Conservation (phyloP, 169 alveolate species). For the Cyclospora cayetanensis region DNA sequence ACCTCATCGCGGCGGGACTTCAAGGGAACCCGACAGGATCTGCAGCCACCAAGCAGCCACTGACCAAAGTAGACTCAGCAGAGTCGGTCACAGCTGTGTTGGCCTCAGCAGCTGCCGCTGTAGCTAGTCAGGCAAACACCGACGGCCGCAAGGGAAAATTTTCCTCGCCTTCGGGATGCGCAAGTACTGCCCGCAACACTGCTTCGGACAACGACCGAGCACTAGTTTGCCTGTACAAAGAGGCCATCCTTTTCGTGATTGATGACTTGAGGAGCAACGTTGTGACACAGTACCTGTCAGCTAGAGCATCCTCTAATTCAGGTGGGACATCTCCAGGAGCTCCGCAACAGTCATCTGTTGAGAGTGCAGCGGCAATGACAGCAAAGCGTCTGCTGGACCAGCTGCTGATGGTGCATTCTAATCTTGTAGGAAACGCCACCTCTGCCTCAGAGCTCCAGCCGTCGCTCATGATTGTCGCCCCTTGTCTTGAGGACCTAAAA, state of each 20-base stretch:
- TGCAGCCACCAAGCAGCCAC: neutral
- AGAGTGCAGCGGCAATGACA: slow-evolving; percentile 38
- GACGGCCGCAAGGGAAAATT: neutral
- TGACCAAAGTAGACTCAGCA: neutral
- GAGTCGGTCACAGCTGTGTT: slow-evolving; percentile 32
- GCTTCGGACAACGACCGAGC: slow-evolving; percentile 32
- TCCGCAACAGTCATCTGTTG: neutral
- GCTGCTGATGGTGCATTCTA: slow-evolving; percentile 51
- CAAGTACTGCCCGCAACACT: neutral
- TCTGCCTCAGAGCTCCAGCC: slow-evolving; percentile 51
- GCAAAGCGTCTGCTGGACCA: slow-evolving; percentile 59
- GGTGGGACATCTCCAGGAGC: neutral
- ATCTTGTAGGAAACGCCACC: slow-evolving; percentile 64
- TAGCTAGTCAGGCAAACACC: slow-evolving; percentile 10
- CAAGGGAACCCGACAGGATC: slow-evolving; percentile 29
- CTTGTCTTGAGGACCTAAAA: slow-evolving; percentile 58
- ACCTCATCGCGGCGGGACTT: slow-evolving; percentile 48
- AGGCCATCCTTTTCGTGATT: slow-evolving; percentile 30
- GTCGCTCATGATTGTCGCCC: slow-evolving; percentile 54
- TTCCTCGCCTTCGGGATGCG: neutral
- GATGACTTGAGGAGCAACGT: slow-evolving; percentile 54
- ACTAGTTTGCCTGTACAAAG: slow-evolving; percentile 47
- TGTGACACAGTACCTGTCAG: slow-evolving; percentile 38
- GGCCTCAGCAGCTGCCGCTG: slow-evolving; percentile 59
- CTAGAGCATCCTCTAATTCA: neutral